Conservation (phyloP, 441 rosid genomes). For the Omphalea diandra region DNA sequence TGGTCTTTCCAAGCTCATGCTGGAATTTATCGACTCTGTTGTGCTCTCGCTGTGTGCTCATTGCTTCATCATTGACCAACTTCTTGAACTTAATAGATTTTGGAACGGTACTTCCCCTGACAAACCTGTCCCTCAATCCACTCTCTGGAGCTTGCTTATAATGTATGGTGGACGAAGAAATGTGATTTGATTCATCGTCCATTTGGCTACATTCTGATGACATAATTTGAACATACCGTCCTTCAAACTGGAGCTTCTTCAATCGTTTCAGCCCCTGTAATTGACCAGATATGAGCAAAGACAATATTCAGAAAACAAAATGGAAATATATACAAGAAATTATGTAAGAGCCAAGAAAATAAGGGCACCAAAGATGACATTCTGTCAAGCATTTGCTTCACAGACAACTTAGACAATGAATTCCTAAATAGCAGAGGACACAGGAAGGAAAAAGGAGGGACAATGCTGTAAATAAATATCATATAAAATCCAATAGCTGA, state of each 20-base stretch:
- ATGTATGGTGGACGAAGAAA: constrained; percentile 15
- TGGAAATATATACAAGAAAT: not conserved
- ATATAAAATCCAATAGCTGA: not conserved
- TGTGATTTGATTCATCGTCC: constrained; percentile 40
- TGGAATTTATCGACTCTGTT: constrained; percentile 40
- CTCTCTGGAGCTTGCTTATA: constrained; percentile 37
- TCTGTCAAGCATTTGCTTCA: not conserved
- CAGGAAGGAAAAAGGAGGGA: not conserved
- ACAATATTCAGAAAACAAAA: not conserved
- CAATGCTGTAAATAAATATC: not conserved
- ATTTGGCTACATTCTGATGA: constrained; percentile 36
- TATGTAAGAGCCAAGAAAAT: not conserved
- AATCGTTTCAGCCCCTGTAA: constrained; percentile 63
- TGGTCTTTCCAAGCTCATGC: constrained; percentile 36
- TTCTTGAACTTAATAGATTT: constrained; percentile 51
- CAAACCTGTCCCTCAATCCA: constrained; percentile 33
- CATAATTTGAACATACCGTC: constrained; percentile 43
- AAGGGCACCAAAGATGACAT: not conserved
- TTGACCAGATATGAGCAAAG: not conserved
- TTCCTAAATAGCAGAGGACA: not conserved
- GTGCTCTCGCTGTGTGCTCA: constrained; percentile 34
- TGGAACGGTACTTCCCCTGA: constrained; percentile 39
- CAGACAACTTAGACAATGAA: too few species aligned
- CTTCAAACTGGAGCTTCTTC: constrained; percentile 60
- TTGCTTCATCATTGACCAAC: constrained; percentile 37